Evolutionary conservation across 2,329 filamentous ascomycete species (phyloP).

Genomic region (Elsinoe fawcettii): DNA sequence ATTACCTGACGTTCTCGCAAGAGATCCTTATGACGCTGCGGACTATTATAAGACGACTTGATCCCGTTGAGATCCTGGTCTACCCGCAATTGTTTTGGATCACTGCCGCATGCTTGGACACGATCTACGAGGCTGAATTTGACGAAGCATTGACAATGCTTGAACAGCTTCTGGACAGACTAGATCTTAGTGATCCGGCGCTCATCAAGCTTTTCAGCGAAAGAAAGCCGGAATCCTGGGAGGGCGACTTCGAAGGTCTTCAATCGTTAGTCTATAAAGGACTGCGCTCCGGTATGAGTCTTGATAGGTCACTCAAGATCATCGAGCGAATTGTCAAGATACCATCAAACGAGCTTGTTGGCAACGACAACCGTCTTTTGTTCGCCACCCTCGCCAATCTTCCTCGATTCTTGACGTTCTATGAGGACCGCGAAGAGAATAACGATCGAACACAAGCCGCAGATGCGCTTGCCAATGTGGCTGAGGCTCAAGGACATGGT

Average conservation of each 20-base stretch:
- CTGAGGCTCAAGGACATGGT: constrained; percentile 62
- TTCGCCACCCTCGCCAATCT: constrained; percentile 89
- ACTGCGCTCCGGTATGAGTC: constrained; percentile 73
- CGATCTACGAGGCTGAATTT: constrained; percentile 93
- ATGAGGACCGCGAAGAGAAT: constrained; percentile 58
- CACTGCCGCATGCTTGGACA: constrained; percentile 89
- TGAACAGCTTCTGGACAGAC: constrained; percentile 72
- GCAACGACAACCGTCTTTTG: constrained; percentile 71
- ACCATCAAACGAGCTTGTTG: constrained; percentile 72
- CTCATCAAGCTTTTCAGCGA: constrained; percentile 67
- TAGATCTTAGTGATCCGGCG: constrained; percentile 65
- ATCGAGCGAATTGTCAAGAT: constrained; percentile 72
- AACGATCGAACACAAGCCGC: constrained; percentile 42
- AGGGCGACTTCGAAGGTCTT: constrained; percentile 78
- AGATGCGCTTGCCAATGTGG: constrained; percentile 61
- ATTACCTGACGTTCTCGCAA: constrained; percentile 96
- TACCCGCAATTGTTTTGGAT: constrained; percentile 98
- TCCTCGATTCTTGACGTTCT: constrained; percentile 70
- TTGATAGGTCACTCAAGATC: constrained; percentile 67
- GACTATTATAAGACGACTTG: constrained; percentile 78
- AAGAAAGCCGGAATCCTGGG: constrained; percentile 77
- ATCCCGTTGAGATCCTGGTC: constrained; percentile 68
- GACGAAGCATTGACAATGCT: constrained; percentile 87
- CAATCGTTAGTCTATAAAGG: constrained; percentile 86
- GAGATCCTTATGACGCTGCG: constrained; percentile 93